These are phyloP conservation scores for Fusarium sp. DNA, from an alignment of 2,329 filamentous ascomycete genomes.

Conservation along the genomic window DNA sequence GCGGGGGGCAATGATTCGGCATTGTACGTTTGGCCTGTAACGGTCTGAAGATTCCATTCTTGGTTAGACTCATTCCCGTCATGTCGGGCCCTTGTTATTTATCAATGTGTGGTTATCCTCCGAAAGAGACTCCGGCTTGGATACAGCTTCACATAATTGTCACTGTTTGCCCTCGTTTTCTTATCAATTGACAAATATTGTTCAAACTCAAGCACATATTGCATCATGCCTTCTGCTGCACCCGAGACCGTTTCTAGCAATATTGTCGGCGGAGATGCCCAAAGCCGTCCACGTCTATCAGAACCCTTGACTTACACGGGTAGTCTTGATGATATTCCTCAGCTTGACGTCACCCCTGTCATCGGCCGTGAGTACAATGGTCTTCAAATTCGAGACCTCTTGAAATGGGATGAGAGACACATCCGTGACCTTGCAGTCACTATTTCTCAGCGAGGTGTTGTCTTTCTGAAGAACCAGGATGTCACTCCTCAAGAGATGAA, in stretches of 20 bases:
- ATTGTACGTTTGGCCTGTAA: constrained; percentile 25
- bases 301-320: constrained; percentile 54
- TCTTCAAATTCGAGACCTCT: constrained; percentile 48
- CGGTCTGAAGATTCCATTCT: constrained; percentile 20
- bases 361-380: constrained; percentile 60
- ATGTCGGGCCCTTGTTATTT: constrained; percentile 9
- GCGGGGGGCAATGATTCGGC: constrained; percentile 38
- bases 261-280: constrained; percentile 46
- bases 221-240: constrained; percentile 50
- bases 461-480: constrained; percentile 51
- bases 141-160: constrained; percentile 26
- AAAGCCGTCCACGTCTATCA: constrained; percentile 43
- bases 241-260: constrained; percentile 40
- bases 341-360: constrained; percentile 56
- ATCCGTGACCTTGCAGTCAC: constrained; percentile 65
- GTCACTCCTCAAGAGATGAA: constrained; percentile 51
- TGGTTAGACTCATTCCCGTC: constrained; percentile 23
- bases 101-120: neutral
- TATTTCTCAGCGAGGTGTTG: constrained; percentile 52
- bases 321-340: constrained; percentile 51
- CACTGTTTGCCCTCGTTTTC: neutral
- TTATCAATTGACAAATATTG: constrained; percentile 3
- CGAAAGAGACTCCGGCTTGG: constrained; percentile 28
- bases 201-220: constrained; percentile 9
- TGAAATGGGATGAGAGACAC: constrained; percentile 55